A percentile compares a stretch with the other conserved stretches of the same genome.
phyloP scores from a whole-genome alignment of 2,329 filamentous ascomycete genomes.

The Aspergillus texensis region DNA sequence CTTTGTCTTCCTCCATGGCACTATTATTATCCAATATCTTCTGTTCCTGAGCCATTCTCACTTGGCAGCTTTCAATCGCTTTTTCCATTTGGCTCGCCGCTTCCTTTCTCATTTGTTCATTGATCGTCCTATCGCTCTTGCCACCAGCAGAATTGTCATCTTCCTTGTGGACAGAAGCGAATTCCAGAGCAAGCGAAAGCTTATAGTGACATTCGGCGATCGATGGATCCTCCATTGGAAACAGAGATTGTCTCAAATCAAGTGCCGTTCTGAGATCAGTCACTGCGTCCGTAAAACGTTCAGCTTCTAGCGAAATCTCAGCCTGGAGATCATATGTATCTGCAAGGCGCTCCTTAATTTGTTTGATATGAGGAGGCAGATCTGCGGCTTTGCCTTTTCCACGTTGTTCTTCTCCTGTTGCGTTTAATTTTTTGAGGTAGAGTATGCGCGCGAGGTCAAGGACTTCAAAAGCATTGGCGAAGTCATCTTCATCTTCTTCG shows the following conservation, averaged over 20 bases:
- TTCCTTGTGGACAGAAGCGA: conserved; percentile 71
- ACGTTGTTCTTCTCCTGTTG: conserved; percentile 47
- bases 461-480: conserved; percentile 65
- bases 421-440: conserved; percentile 58
- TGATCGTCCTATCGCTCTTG: conserved; percentile 44
- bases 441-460: conserved; percentile 65
- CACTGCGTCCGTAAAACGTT: conserved; percentile 87
- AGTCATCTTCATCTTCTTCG: conserved; percentile 66
- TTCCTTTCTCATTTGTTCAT: conserved; percentile 60
- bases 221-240: conserved; percentile 77
- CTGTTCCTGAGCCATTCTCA: conserved; percentile 58
- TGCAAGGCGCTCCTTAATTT: conserved; percentile 81
- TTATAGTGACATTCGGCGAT: conserved; percentile 97
- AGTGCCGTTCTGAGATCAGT: conserved; percentile 78
- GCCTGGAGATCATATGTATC: conserved; percentile 93
- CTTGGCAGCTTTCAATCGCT: conserved; percentile 61
- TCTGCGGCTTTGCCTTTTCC: conserved; percentile 54
- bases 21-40: conserved; percentile 41
- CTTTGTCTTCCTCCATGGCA: conserved; percentile 44
- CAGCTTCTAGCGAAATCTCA: conserved; percentile 96
- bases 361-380: conserved; percentile 48
- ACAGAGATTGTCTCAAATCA: conserved; percentile 75
- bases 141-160: conserved; percentile 36
- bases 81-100: conserved; percentile 62
- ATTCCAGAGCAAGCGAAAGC: conserved; percentile 91